These are phyloP conservation scores for Aaosphaeria pasadenensis DNA, from an alignment of 2,329 filamentous ascomycete genomes.

Conservation along the genomic window DNA sequence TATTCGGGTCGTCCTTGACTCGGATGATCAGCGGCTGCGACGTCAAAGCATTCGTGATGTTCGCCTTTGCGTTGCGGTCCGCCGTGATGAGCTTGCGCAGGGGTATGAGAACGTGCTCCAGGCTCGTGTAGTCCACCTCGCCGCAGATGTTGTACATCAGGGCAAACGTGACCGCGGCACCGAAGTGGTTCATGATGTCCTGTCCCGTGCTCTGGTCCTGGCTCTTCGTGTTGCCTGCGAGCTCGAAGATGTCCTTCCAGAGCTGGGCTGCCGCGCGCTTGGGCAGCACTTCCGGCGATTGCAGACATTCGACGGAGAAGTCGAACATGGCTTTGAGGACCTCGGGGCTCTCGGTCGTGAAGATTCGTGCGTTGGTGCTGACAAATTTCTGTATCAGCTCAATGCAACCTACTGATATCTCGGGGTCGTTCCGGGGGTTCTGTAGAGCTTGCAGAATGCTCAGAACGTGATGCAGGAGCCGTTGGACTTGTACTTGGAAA, in stretches of 20 bases:
- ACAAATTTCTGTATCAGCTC: conserved; percentile 68
- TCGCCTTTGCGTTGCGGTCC: conserved; percentile 28
- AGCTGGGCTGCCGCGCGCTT: conserved; percentile 73
- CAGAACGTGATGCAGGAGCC: conserved; percentile 58
- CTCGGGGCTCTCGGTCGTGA: conserved; percentile 59
- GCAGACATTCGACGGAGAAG: conserved; percentile 68
- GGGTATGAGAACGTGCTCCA: conserved; percentile 30
- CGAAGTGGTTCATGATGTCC: conserved; percentile 35
- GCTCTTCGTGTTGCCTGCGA: conserved; percentile 23
- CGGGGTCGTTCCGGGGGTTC: conserved; percentile 63
- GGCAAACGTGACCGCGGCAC: conserved; percentile 24
- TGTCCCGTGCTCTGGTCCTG: conserved; percentile 27
- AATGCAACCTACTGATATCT: conserved; percentile 70
- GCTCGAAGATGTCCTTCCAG: conserved; percentile 53
- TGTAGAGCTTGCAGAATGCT: conserved; percentile 61
- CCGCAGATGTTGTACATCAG: conserved; percentile 34
- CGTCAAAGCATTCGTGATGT: conserved; percentile 27
- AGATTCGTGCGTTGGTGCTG: conserved; percentile 57
- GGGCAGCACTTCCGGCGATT: conserved; percentile 69
- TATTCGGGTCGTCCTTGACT: conserved; percentile 23
- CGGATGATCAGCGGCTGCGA: conserved; percentile 27
- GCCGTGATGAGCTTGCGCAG: conserved; percentile 30
- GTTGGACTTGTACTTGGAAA: conserved; percentile 24
- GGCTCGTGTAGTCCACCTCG: conserved; percentile 31
- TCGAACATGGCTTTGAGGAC: conserved; percentile 66